Percentiles rank a stretch among this genome's conserved stretches.
Conservation (phyloP, 306 rosid genomes). For the Crotalaria pallida region DNA sequence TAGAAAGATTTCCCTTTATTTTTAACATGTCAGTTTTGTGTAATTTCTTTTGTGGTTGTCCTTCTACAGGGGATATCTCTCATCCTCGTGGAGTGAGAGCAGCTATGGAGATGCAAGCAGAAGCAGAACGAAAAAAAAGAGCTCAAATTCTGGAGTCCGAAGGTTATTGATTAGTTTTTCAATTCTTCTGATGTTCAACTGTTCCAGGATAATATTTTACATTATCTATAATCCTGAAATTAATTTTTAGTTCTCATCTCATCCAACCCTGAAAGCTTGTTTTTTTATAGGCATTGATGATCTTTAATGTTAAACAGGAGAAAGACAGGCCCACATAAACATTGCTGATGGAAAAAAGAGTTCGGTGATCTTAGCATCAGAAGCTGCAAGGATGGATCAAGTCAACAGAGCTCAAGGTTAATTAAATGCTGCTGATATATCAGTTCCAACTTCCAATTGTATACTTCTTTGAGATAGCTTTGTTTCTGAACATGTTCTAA, state of each 20-base stretch:
- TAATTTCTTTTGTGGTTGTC: constrained; percentile 8
- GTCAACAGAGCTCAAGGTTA: constrained; percentile 74
- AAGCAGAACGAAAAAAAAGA: constrained; percentile 93
- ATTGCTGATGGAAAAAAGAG: constrained; percentile 85
- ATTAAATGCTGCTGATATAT: constrained; percentile 3
- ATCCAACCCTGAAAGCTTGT: constrained; percentile 9
- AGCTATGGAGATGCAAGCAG: constrained; percentile 99
- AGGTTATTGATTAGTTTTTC: constrained; percentile 42
- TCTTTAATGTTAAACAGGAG: constrained; percentile 61
- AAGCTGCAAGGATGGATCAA: constrained; percentile 86
- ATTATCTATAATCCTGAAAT: constrained; percentile 12
- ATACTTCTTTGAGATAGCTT: constrained; percentile 15
- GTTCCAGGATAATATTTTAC: background rate
- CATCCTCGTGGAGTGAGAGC: constrained; percentile 96
- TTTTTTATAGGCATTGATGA: constrained; percentile 16
- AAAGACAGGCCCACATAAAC: constrained; percentile 82
- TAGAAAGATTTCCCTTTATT: background rate
- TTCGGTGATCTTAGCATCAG: constrained; percentile 79
- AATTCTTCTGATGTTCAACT: background rate
- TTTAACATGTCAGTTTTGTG: background rate
- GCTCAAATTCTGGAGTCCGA: constrained; percentile 97
- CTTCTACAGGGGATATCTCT: constrained; percentile 81
- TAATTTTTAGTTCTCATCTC: background rate
- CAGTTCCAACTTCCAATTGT: constrained; percentile 3
- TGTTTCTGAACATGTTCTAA: constrained; percentile 4